These are phyloP conservation scores for Suillus sp. DNA, from an alignment of 768 basidiomycete species.

Conservation along the genomic window DNA sequence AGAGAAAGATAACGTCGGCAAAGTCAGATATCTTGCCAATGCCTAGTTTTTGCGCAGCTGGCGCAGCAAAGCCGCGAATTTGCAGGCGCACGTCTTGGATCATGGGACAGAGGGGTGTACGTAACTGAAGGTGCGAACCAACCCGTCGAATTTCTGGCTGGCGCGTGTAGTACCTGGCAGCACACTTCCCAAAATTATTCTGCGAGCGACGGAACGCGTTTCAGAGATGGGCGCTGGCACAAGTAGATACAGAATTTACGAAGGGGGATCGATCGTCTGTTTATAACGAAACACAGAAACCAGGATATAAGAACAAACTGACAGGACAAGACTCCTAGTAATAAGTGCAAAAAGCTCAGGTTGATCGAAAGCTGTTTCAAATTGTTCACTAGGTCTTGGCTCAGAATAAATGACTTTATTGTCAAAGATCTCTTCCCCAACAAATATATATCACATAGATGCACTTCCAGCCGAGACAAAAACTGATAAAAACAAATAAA, in stretches of 20 bases:
- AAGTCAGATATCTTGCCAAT: constrained; percentile 58
- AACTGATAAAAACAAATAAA: constrained; percentile 37
- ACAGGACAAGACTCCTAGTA: background rate
- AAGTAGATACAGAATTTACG: background rate
- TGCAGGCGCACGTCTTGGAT: constrained; percentile 32
- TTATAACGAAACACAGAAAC: background rate
- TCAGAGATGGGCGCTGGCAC: background rate
- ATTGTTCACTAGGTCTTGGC: background rate
- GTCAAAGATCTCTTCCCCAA: constrained; percentile 18
- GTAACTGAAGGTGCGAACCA: constrained; percentile 1
- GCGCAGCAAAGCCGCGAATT: constrained; percentile 32
- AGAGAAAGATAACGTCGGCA: constrained; percentile 53
- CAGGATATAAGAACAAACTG: background rate
- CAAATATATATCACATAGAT: constrained; percentile 36
- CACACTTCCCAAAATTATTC: background rate
- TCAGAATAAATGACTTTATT: constrained; percentile 6
- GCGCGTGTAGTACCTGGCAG: background rate
- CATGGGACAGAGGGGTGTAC: constrained; percentile 19
- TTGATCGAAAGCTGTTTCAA: constrained; percentile 4
- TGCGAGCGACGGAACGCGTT: background rate
- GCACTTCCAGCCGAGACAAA: constrained; percentile 24
- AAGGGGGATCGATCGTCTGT: background rate
- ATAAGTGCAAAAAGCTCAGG: background rate
- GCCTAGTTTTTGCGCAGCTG: constrained; percentile 40
- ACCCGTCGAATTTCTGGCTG: background rate